Conservation (phyloP, 208 protist genomes). For the Crithidia bombi region DNA sequence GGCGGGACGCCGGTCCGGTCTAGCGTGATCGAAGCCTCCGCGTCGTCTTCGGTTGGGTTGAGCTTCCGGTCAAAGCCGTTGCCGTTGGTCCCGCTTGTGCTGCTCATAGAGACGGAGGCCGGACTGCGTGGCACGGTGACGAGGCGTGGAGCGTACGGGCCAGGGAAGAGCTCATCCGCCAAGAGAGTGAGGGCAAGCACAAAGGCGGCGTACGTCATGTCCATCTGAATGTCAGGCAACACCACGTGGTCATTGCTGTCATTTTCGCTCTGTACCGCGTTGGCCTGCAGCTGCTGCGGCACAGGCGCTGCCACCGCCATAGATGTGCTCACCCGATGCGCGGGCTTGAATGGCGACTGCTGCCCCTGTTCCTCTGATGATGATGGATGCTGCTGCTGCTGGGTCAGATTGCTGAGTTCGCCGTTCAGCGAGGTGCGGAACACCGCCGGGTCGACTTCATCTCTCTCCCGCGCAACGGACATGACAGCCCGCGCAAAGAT, state of each 20-base stretch:
- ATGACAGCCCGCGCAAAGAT: constrained; percentile 62
- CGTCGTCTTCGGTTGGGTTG: background rate
- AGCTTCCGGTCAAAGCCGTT: background rate
- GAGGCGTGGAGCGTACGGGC: constrained; percentile 1
- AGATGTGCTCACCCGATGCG: background rate
- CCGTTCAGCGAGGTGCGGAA: background rate
- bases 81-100: constrained; percentile 1
- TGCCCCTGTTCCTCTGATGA: background rate
- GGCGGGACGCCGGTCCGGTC: background rate
- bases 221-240: constrained; percentile 43
- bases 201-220: constrained; percentile 79
- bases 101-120: background rate
- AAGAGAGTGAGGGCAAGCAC: constrained; percentile 65
- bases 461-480: constrained; percentile 14
- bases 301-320: background rate
- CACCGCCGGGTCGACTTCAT: constrained; percentile 23
- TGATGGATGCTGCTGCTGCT: background rate
- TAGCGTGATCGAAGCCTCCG: background rate
- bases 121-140: constrained; percentile 2
- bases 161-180: constrained; percentile 60
- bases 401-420: no score
- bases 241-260: background rate
- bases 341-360: no score
- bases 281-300: background rate
- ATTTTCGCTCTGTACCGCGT: background rate